Base-by-base conservation (phyloP, 345 rosid genomes). In the Mercurialis annua region DNA sequence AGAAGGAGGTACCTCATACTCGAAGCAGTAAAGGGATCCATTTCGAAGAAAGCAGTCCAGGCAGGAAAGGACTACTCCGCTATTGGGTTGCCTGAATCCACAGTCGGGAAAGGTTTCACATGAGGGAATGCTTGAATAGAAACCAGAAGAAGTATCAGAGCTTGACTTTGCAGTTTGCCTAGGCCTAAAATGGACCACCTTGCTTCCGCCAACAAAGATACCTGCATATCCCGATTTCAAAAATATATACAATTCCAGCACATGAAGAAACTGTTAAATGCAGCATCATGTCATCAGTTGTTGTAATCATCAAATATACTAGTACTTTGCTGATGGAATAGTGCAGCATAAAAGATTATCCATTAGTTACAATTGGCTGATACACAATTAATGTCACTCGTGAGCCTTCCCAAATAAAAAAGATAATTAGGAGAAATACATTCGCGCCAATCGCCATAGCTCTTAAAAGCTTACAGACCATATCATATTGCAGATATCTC, bases 111-210 rank as follows among this genome's bases (percentile, higher is more conserved):
- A 89, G 40, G 60, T 80, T 2, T 84, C 81, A 61, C 96, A 94
- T 73, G 90, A 79, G 53, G 64, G 71, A 46, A 75, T 64, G 73
- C 56, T 74, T 40, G 88, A 59, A 62, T 75, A 57, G 59, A 72
- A 18, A 38, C 81, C 83, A 26, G 82, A 70, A 64, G 87, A 77
- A 47, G 80, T 27, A 48, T 71, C 81, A 1, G 43, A 60, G 60
- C 75, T 73, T 50, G 84, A 69, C 74, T 80, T 69, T 23, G 80
- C 57, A 58, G 76, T 82, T 18, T 65, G 71, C 64, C 88, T 85
- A 34, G 98, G 98, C 68, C 86, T 85, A 80, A 94, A 94, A 65
- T 92, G 99, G 68, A 94, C 98, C 72, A 94, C 96, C 81, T 94
- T 94, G 88, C 92, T 87, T 77, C 98, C 99, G 59, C 99, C 99